Base-by-base conservation (phyloP, 345 rosid species). In the Bruguiera sexangula region DNA sequence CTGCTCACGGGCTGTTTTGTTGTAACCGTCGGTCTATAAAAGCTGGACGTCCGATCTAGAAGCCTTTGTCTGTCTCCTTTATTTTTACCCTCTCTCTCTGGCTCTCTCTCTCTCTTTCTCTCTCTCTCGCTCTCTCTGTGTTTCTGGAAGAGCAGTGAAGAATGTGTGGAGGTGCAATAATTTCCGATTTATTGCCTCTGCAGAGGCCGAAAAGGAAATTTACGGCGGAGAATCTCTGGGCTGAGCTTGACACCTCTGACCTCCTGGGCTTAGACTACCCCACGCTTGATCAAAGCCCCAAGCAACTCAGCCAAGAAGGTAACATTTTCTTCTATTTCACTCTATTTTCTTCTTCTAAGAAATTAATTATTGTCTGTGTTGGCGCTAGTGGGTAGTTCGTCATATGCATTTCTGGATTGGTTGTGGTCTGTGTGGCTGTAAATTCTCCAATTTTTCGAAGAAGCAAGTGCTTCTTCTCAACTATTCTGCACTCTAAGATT, bases 151-250 rank as follows among this genome's bases (percentile, higher is more conserved):
- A 18, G 11, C 7, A 34, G 26, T 57, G 18, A 59, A 48, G 76
- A 48, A 93, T 93, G 98, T 93, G 98, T 67, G 96, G 96, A 32
- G 98, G 98, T 68, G 87, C 88, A 36, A 65, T 88, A 6, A 84
- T 90, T 52, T 78, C 87, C 69, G 90, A 82, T 68, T 71, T 65
- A 66, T 73, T 70, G 58, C 73, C 78, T 21, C 78, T 76, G 65
- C 58, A 75, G 78, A 26, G 82, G 85, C 69, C 81, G 90, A 81
- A 85, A 70, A 79, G 88, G 74, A 79, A 69, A 26, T 61, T 82
- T 63, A 78, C 85, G 39, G 75, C 83, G 6, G 80, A 79, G 57
- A 86, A 88, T 66, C 84, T 83, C 63, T 93, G 98, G 96, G 81
- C 88, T 1, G 84, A 83, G 65, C 81, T 85, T 19, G 94, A 87